Evolutionary conservation across 345 rosid genomes (phyloP), one percentile per base, ranked within the genome.

Genomic region (Hibiscus syriacus): DNA sequence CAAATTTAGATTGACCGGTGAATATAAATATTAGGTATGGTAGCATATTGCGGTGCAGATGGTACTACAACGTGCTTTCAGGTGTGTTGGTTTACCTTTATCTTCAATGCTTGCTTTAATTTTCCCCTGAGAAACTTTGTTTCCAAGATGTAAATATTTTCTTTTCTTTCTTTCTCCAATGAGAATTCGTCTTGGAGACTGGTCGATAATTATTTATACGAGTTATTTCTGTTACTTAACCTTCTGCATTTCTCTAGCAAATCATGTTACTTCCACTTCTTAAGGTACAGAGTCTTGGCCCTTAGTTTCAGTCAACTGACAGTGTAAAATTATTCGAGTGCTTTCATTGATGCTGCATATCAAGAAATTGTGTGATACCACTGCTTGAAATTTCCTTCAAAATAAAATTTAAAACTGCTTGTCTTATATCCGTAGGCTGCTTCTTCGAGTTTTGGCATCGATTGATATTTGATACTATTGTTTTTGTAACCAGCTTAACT

Each of bases 1-100:
- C 22, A 34, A 54, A 54, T 72, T 36, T 65, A 16, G 2, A 67
- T 43, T 71, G 68, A 69, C 50, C 19, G 19, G 25, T 64, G 16
- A 58, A 36, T 57, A 53, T 36, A n/a, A 58, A 67, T 58, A 14
- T 45, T 79, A 89, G 97, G 98, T 67, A 75, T 87, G 82, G 97
- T 83, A 68, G 96, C 96, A 41, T 94, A 91, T 71, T 81, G 96
- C 71, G 64, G 89, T 70, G 90, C 85, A 67, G 95, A 91, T 80
- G 99, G 99, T 48, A 81, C 82, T 9, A 82, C 81, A 70, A 55
- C 65, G 70, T 80, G 70, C 70, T 89, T 89, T 76, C 86, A 86
- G 94, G 97, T 94, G 34, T 68, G 84, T 68, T 66, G 27, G 34
- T 62, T 30, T 43, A 23, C 66, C 55, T 68, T 56, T 52, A 49